phyloP scores from a whole-genome alignment of 768 basidiomycete species.

The Strobilomyces dryophilus region DNA sequence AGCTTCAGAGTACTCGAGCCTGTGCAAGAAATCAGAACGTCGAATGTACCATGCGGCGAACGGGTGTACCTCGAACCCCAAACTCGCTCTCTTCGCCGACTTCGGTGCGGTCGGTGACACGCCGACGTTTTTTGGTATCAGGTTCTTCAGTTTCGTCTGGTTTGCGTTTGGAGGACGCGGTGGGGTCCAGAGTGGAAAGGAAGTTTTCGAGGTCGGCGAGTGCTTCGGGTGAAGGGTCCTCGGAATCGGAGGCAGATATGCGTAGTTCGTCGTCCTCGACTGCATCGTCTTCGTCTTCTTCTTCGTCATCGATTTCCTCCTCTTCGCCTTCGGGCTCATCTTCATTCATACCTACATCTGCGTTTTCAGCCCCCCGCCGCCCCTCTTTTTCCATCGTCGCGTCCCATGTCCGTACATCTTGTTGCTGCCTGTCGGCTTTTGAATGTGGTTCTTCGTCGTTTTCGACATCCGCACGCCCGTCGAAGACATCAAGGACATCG shows the following conservation, averaged over 20 bases:
- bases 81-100: constrained; percentile 83
- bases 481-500: constrained; percentile 62
- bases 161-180: constrained; percentile 57
- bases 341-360: constrained; percentile 31
- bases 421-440: constrained; percentile 6
- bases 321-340: constrained; percentile 35
- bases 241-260: constrained; percentile 45
- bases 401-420: constrained; percentile 47
- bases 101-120: constrained; percentile 69
- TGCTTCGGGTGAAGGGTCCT: constrained; percentile 49
- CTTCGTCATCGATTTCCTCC: constrained; percentile 34
- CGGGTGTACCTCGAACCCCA: constrained; percentile 46
- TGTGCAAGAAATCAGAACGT: not conserved
- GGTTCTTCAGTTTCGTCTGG: constrained; percentile 22
- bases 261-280: constrained; percentile 41
- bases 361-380: constrained; percentile 13
- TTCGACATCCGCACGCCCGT: constrained; percentile 49
- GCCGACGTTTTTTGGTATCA: constrained; percentile 47
- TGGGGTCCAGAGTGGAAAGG: constrained; percentile 58
- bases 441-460: constrained; percentile 7
- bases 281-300: constrained; percentile 31
- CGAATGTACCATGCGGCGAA: not conserved
- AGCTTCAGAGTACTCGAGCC: constrained; percentile 52
- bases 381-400: constrained; percentile 42
- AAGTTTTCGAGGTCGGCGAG: constrained; percentile 70